A percentile compares a stretch with the other conserved stretches of the same genome.
These are phyloP conservation scores for Candida glaebosa DNA, from an alignment of 805 yeast genomes.

Conservation along the genomic window DNA sequence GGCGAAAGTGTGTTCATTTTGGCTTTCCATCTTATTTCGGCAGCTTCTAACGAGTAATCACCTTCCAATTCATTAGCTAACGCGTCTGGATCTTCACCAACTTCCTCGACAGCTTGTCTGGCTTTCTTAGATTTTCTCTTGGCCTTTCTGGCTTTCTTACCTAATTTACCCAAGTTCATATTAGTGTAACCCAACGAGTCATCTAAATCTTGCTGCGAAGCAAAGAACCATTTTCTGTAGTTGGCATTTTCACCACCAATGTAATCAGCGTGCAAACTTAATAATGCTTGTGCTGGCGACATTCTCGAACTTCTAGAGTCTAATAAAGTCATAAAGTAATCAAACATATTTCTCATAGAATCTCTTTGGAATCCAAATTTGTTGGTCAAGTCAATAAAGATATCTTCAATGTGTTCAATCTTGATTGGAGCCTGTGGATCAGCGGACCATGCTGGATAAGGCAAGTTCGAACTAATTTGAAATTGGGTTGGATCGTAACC, in stretches of 20 bases:
- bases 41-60: slow-evolving; percentile 76
- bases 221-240: slow-evolving; percentile 85
- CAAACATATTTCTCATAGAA: slow-evolving; percentile 88
- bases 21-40: slow-evolving; percentile 86
- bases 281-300: slow-evolving; percentile 84
- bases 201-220: slow-evolving; percentile 84
- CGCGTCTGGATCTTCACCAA: slow-evolving; percentile 56
- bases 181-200: slow-evolving; percentile 81
- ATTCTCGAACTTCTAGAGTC: slow-evolving; percentile 84
- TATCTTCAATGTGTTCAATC: slow-evolving; percentile 80
- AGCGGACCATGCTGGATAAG: slow-evolving; percentile 99
- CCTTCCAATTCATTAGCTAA: slow-evolving; percentile 73
- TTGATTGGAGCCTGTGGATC: slow-evolving; percentile 86
- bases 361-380: slow-evolving; percentile 90
- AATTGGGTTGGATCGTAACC: slow-evolving; percentile 59
- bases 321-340: slow-evolving; percentile 78
- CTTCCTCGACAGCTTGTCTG: slow-evolving; percentile 63
- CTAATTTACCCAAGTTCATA: slow-evolving; percentile 71
- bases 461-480: slow-evolving; percentile 79
- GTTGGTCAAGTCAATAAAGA: slow-evolving; percentile 77
- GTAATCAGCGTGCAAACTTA: slow-evolving; percentile 81
- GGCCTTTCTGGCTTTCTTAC: slow-evolving; percentile 78
- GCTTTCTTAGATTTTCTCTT: slow-evolving; percentile 78
- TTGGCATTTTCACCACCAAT: slow-evolving; percentile 86
- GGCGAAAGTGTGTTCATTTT: slow-evolving; percentile 70